Conservation (phyloP, 2,329 filamentous ascomycete genomes). For the Aspergillus sclerotialis region DNA sequence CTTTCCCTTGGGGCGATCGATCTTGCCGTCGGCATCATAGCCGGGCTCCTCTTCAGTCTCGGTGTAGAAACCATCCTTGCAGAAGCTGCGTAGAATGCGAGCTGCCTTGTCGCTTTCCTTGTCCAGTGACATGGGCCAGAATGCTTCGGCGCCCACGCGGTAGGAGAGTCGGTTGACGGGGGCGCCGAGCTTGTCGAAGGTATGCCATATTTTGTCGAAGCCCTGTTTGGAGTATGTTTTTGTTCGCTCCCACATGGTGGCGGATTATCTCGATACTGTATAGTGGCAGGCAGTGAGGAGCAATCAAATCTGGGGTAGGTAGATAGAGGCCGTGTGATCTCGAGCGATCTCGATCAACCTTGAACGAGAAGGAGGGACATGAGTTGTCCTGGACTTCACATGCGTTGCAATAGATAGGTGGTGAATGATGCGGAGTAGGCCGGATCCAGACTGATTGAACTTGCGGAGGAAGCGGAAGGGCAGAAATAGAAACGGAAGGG, state of each 20-base stretch:
- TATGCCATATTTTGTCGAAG: slow-evolving; percentile 66
- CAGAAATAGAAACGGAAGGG: neutral
- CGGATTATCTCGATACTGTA: slow-evolving; percentile 21
- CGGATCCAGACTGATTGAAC: too few relatives aligned
- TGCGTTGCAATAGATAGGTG: too few relatives aligned
- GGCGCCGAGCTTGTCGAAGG: slow-evolving; percentile 61
- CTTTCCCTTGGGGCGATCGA: slow-evolving; percentile 50
- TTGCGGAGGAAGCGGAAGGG: neutral
- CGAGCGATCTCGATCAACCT: too few relatives aligned
- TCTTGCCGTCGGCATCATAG: slow-evolving; percentile 37
- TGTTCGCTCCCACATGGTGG: slow-evolving; percentile 53
- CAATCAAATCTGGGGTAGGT: too few relatives aligned
- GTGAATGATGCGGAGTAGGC: too few relatives aligned
- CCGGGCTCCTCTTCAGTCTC: slow-evolving; percentile 47
- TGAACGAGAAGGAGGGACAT: too few relatives aligned
- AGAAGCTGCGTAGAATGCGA: slow-evolving; percentile 82
- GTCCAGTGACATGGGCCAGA: slow-evolving; percentile 80
- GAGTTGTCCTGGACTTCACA: too few relatives aligned
- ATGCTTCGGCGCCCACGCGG: slow-evolving; percentile 72
- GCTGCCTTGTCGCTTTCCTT: slow-evolving; percentile 89
- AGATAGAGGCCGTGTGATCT: too few relatives aligned
- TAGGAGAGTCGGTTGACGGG: slow-evolving; percentile 78
- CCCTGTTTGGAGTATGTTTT: slow-evolving; percentile 52
- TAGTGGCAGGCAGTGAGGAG: neutral
- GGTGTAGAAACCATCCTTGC: slow-evolving; percentile 67